Evolutionary conservation across 1,284 basidiomycete species (phyloP).

Genomic region (Neonothopanus nambi): DNA sequence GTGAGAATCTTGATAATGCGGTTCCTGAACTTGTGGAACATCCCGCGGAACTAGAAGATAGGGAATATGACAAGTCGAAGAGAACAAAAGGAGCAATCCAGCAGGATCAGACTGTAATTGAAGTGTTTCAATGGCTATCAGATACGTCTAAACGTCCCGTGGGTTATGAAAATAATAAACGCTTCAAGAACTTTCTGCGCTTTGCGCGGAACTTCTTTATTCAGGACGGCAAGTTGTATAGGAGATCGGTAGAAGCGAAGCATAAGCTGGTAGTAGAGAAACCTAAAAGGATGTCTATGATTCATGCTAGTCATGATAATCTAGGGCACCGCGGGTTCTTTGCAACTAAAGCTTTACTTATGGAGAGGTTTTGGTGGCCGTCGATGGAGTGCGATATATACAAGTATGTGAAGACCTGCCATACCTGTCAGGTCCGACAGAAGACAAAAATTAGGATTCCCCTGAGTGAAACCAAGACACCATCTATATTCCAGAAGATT

Average conservation of each 20-base stretch:
- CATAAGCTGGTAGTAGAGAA: conserved; percentile 17
- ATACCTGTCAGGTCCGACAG: conserved; percentile 27
- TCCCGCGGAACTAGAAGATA: background rate
- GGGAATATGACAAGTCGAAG: conserved; percentile 10
- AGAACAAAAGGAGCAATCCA: conserved; percentile 2
- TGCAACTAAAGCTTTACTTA: conserved; percentile 14
- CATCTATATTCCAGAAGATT: conserved; percentile 23
- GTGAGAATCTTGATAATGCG: background rate
- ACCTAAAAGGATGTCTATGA: conserved; percentile 6
- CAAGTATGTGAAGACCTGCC: conserved; percentile 25
- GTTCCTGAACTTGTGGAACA: background rate
- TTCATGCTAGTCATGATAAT: conserved; percentile 20
- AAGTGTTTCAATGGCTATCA: conserved; percentile 6
- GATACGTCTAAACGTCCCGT: background rate
- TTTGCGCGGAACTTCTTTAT: conserved; percentile 19
- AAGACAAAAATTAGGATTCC: conserved; percentile 22
- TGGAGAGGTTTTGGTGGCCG: conserved; percentile 14
- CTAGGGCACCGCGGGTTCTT: conserved; percentile 14
- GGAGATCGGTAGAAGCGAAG: background rate
- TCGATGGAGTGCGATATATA: conserved; percentile 1
- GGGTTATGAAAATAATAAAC: background rate
- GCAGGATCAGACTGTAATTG: background rate
- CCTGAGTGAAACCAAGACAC: conserved; percentile 20
- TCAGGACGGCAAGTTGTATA: conserved; percentile 15
- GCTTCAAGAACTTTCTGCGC: conserved; percentile 13